These are phyloP conservation scores for Agaricus sinodeliciosus DNA, from an alignment of 768 basidiomycete species.

Conservation along the genomic window DNA sequence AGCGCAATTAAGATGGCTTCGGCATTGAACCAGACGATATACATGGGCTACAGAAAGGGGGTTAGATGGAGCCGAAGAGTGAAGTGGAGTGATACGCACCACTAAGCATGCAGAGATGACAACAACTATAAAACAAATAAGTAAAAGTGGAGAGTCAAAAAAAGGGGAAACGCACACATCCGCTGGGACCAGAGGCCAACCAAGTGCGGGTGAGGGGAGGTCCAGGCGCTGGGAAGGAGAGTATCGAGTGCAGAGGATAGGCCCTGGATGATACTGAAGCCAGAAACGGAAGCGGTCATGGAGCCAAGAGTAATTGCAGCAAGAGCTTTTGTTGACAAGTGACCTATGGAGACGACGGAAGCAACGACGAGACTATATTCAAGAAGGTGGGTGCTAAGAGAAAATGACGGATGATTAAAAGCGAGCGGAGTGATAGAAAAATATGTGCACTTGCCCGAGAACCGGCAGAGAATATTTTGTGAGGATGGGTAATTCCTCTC, in stretches of 20 bases:
- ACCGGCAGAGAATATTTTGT: conserved; percentile 64
- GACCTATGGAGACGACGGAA: conserved; percentile 84
- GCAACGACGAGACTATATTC: conserved; percentile 85
- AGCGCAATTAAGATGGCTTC: conserved; percentile 71
- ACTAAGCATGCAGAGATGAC: conserved; percentile 52
- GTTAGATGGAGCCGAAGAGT: conserved; percentile 17
- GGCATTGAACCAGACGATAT: conserved; percentile 74
- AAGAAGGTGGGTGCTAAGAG: conserved; percentile 60
- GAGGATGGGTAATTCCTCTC: conserved; percentile 57
- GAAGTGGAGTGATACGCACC: conserved; percentile 34
- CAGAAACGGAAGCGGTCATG: conserved; percentile 70
- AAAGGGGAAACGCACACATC: conserved; percentile 51
- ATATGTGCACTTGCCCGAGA: conserved; percentile 44
- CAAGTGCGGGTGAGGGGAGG: conserved; percentile 72
- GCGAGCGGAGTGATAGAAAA: background rate
- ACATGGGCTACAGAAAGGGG: conserved; percentile 41
- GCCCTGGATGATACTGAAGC: conserved; percentile 76
- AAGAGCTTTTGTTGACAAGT: conserved; percentile 83
- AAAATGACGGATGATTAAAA: background rate
- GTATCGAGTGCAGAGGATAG: conserved; percentile 86
- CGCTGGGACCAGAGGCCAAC: conserved; percentile 91
- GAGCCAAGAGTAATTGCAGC: conserved; percentile 75
- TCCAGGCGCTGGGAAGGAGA: conserved; percentile 92
- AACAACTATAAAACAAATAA: conserved; percentile 36
- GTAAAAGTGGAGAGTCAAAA: background rate